Percentiles rank a stretch among this genome's conserved stretches.
phyloP scores from a whole-genome alignment of 2,329 filamentous ascomycete genomes.

The Diplodia corticola region DNA sequence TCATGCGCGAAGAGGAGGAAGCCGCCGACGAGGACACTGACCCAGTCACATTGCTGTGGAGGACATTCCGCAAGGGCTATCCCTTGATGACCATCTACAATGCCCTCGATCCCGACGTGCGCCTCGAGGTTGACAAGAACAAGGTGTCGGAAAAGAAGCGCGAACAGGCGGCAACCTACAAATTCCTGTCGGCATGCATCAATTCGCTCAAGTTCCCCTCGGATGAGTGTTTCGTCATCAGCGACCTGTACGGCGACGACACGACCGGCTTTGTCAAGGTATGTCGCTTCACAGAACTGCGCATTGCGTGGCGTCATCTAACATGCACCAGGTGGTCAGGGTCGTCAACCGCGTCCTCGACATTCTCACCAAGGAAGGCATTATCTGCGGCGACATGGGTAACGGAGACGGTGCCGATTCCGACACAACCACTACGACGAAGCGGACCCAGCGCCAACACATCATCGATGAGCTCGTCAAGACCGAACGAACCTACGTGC shows the following conservation, averaged over 20 bases:
- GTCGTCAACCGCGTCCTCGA: conserved; percentile 93
- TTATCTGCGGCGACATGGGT: conserved; percentile 52
- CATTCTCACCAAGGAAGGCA: conserved; percentile 73
- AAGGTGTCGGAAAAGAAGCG: conserved; percentile 67
- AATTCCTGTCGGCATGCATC: conserved; percentile 87
- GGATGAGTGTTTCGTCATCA: conserved; percentile 86
- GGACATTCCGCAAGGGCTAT: conserved; percentile 77
- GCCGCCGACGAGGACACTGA: conserved; percentile 68
- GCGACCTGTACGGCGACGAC: conserved; percentile 87
- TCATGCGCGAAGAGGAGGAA: conserved; percentile 70
- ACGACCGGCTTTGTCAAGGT: conserved; percentile 98
- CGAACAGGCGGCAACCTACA: conserved; percentile 85
- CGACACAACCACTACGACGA: conserved; percentile 46
- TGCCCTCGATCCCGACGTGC: conserved; percentile 68
- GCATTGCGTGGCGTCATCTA: conserved; percentile 16
- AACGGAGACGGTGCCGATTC: conserved; percentile 47
- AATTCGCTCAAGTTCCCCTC: conserved; percentile 76
- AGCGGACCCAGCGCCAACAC: conserved; percentile 76
- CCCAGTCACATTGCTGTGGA: conserved; percentile 90
- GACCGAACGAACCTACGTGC: conserved; percentile 96
- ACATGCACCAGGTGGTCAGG: conserved; percentile 67
- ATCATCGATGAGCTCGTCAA: conserved; percentile 90
- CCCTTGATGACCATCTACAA: conserved; percentile 91
- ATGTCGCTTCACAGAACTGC: neutral
- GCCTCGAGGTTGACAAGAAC: conserved; percentile 66